Evolutionary conservation across 2,329 filamentous ascomycete species (phyloP).

Genomic region (Colletotrichum musicola): DNA sequence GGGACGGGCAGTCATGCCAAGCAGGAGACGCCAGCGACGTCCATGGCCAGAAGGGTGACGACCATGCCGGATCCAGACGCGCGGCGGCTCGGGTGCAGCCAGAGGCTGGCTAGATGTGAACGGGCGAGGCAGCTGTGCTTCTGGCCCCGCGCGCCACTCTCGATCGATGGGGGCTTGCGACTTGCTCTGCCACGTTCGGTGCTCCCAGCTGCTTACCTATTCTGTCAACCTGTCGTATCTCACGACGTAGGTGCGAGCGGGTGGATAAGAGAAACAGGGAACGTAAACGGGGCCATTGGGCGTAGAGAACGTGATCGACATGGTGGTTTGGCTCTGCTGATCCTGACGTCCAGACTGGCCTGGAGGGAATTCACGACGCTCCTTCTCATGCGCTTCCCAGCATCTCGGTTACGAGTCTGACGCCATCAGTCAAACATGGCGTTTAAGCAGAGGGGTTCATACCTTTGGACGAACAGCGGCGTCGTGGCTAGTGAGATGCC

Average conservation of each 20-base stretch:
- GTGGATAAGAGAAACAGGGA: too few relatives aligned
- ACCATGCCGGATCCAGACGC: conserved; percentile 31
- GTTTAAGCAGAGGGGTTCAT: not conserved
- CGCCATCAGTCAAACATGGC: not conserved
- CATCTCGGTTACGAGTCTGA: not conserved
- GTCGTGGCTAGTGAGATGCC: not conserved
- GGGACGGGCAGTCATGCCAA: conserved; percentile 1
- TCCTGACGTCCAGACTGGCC: not conserved
- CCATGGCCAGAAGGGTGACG: not conserved
- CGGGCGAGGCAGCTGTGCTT: conserved; percentile 18
- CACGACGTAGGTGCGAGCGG: not conserved
- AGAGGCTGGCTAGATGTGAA: conserved; percentile 18
- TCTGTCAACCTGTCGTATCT: not conserved
- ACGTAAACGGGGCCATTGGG: too few relatives aligned
- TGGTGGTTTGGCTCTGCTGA: not conserved
- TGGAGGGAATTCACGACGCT: not conserved
- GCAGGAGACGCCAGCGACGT: conserved; percentile 1
- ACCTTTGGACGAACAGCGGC: not conserved
- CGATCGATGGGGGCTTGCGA: conserved; percentile 7
- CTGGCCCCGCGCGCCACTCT: conserved; percentile 19
- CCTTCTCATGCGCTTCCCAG: not conserved
- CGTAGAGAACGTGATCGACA: not conserved
- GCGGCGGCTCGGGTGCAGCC: conserved; percentile 17
- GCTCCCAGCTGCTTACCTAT: not conserved
- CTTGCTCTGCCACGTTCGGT: conserved; percentile 15